A percentile compares a stretch with the other conserved stretches of the same genome.
Conservation (phyloP, 2,329 filamentous ascomycete species). For the Spiromastix sp. region DNA sequence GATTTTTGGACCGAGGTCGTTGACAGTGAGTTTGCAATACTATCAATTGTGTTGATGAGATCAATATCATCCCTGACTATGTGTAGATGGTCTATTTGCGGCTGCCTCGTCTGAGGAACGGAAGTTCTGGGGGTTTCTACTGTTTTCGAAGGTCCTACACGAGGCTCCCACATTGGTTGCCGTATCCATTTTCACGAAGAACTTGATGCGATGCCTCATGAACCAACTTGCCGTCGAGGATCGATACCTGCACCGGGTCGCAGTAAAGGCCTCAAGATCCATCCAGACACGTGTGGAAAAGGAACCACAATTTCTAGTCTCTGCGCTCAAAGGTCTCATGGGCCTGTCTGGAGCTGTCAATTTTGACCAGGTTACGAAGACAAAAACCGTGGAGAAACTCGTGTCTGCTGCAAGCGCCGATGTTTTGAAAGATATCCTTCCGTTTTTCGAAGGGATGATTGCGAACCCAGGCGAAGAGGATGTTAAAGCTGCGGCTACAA, state of each 20-base stretch:
- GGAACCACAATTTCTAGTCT: slow-evolving; percentile 48
- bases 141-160: slow-evolving; percentile 67
- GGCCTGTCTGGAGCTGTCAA: slow-evolving; percentile 60
- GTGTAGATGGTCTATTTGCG: slow-evolving; percentile 68
- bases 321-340: slow-evolving; percentile 58
- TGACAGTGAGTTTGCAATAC: slow-evolving; percentile 69
- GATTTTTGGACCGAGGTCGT: slow-evolving; percentile 81
- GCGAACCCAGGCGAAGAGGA: slow-evolving; percentile 36
- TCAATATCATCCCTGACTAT: slow-evolving; percentile 11
- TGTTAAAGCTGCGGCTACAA: slow-evolving; percentile 34
- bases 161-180: slow-evolving; percentile 40
- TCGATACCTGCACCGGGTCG: slow-evolving; percentile 68
- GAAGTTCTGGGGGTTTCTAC: slow-evolving; percentile 83
- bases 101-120: slow-evolving; percentile 73
- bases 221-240: slow-evolving; percentile 73
- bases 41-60: not conserved
- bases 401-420: slow-evolving; percentile 49
- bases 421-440: slow-evolving; percentile 43
- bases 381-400: slow-evolving; percentile 70
- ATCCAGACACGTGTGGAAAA: slow-evolving; percentile 56
- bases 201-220: slow-evolving; percentile 69
- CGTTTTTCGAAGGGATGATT: slow-evolving; percentile 39
- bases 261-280: slow-evolving; percentile 62
- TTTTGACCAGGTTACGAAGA: slow-evolving; percentile 78
- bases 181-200: slow-evolving; percentile 64